A percentile compares a stretch with the other conserved stretches of the same genome.
Conservation (phyloP, 148 eudicot genomes). For the Pouteria glomerata region DNA sequence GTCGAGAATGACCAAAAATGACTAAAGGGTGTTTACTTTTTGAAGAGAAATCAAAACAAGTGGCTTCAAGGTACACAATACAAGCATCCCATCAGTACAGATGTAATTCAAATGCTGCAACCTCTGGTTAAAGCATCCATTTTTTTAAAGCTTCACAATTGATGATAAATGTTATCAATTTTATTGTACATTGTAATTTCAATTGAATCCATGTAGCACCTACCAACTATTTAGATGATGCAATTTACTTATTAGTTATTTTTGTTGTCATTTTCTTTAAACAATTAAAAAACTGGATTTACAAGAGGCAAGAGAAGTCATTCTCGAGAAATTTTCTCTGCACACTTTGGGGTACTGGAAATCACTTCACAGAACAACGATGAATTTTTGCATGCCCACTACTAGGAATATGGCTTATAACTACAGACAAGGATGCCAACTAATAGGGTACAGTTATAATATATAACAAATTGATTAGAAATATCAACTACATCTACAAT, state of each 20-base stretch:
- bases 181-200: background rate
- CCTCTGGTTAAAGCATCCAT: background rate
- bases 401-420: background rate
- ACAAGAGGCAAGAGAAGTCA: background rate
- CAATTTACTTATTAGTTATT: background rate
- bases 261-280: background rate
- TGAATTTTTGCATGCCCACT: background rate
- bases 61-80: background rate
- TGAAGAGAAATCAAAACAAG: background rate
- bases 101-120: background rate
- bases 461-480: background rate
- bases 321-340: background rate
- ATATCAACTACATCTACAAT: background rate
- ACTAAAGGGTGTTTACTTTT: background rate
- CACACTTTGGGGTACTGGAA: background rate
- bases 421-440: background rate
- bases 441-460: background rate
- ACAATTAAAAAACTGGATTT: background rate
- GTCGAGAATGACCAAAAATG: background rate
- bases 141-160: background rate
- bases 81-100: background rate
- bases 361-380: background rate
- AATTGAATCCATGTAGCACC: no score
- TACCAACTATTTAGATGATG: no score
- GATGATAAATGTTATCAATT: background rate